phyloP scores from a whole-genome alignment of 306 rosid species.

The Castanospermum australe region DNA sequence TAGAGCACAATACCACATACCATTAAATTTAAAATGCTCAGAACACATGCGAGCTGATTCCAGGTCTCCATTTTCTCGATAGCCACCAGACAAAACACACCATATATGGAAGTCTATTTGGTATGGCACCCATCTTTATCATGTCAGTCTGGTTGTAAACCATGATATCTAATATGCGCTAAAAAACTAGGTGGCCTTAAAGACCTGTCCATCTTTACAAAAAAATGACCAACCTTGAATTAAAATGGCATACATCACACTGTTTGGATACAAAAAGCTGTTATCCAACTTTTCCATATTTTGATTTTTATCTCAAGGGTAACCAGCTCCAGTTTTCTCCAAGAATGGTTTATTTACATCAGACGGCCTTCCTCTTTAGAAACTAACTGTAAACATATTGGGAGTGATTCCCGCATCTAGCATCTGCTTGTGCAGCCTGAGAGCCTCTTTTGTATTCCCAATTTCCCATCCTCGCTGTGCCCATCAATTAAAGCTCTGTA shows the following conservation, averaged over 20 bases:
- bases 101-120: conserved; percentile 19
- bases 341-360: conserved; percentile 41
- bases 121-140: conserved; percentile 47
- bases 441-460: conserved; percentile 43
- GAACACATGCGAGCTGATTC: conserved; percentile 24
- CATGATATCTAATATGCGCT: conserved; percentile 46
- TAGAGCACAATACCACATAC: neutral
- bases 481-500: conserved; percentile 58
- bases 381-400: conserved; percentile 38
- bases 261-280: conserved; percentile 32
- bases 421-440: conserved; percentile 43
- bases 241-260: conserved; percentile 40
- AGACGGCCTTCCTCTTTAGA: conserved; percentile 47
- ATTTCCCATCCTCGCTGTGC: conserved; percentile 37
- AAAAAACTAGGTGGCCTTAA: conserved; percentile 49
- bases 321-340: conserved; percentile 14
- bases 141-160: conserved; percentile 50
- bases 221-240: conserved; percentile 55
- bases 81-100: conserved; percentile 33
- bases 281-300: too few relatives aligned
- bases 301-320: neutral
- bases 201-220: conserved; percentile 40
- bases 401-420: conserved; percentile 45
- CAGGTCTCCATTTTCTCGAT: conserved; percentile 30
- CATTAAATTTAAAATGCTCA: neutral